Evolutionary conservation across 108 stramenopile genomes (phyloP).

Genomic region (Aurantiochytrium sp.): DNA sequence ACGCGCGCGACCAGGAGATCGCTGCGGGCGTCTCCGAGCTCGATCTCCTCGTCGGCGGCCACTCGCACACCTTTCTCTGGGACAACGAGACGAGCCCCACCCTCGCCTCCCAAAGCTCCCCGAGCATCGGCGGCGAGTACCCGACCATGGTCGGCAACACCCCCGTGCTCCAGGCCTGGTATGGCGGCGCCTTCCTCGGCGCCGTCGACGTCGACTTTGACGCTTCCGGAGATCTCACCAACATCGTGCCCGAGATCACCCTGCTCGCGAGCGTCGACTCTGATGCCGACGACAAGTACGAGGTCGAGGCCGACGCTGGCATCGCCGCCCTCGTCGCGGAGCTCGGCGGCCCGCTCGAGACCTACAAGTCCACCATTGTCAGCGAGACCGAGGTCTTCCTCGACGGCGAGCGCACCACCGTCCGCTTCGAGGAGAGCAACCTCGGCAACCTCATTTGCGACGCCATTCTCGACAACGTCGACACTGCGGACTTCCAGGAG

Average conservation of each 20-base stretch:
- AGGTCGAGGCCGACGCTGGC: not conserved
- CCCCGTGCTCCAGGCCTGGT: not conserved
- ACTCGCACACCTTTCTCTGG: conserved; percentile 19
- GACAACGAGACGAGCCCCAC: not conserved
- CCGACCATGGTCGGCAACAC: conserved; percentile 11
- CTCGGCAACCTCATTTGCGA: conserved; percentile 18
- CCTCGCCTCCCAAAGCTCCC: not conserved
- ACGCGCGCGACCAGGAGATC: not conserved
- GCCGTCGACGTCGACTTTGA: not conserved
- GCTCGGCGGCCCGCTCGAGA: not conserved
- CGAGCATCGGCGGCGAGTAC: not conserved
- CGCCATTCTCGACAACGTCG: not conserved
- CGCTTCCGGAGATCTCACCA: not conserved
- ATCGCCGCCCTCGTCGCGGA: not conserved
- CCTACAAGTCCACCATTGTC: not conserved
- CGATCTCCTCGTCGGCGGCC: not conserved
- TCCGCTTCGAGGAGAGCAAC: not conserved
- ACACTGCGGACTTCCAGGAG: not conserved
- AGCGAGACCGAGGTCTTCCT: not conserved
- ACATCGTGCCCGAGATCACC: not conserved
- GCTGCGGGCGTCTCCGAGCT: not conserved
- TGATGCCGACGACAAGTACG: not conserved
- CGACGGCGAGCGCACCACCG: not conserved
- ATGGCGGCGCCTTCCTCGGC: not conserved
- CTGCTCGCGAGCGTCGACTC: not conserved